Base-by-base conservation (phyloP, 2,329 filamentous ascomycete genomes). In the Trichoderma citrinoviride region DNA sequence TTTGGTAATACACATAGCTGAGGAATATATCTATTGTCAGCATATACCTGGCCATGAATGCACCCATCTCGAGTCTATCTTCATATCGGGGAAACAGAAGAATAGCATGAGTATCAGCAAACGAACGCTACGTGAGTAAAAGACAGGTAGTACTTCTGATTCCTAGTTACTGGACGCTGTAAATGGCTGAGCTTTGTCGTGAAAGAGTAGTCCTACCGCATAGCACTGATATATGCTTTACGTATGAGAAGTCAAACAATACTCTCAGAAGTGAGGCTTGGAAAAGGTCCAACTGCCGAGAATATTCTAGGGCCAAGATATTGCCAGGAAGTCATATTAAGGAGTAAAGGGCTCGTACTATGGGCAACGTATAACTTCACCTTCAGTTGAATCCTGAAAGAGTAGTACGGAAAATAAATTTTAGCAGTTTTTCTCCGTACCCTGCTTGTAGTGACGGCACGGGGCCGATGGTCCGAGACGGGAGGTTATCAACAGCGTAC, bases 21-120 rank as follows among this genome's bases (percentile, higher is more conserved):
- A n/a, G 27, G 50, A 49, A 49, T 60, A 60, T 19, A 40, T 47
- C n/a, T 60, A 60, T 25, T 44, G 56, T 7, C 43, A 60, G 19
- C 56, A 44, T 8, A 60, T 60, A 5, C 19, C 40, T 14, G 44
- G 50, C 23, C 25, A 60, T 41, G 19, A 4, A 29, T 40, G 43
- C 12, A 29, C 49, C 5, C 6, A 14, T 15, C 50, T 60, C 40
- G 43, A 60, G 17, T 60, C 56, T 21, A 17, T 4, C 1, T 60
- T 41, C 14, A 49, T 60, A 10, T 55, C 52, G 21, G 33, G 7
- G 33, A 55, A 10, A 40, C 12, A 27, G 17, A 41, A 5, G 52
- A 55, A n/a, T 41, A 41, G 52, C n/a, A n/a, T n/a, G 52, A 43
- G 17, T 19, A 27, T 15, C 41, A 21, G 3, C 14, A 25, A 23